Evolutionary conservation across 768 basidiomycete species (phyloP), one percentile per base, ranked within the genome.

Genomic region (Phanerochaete sordida): DNA sequence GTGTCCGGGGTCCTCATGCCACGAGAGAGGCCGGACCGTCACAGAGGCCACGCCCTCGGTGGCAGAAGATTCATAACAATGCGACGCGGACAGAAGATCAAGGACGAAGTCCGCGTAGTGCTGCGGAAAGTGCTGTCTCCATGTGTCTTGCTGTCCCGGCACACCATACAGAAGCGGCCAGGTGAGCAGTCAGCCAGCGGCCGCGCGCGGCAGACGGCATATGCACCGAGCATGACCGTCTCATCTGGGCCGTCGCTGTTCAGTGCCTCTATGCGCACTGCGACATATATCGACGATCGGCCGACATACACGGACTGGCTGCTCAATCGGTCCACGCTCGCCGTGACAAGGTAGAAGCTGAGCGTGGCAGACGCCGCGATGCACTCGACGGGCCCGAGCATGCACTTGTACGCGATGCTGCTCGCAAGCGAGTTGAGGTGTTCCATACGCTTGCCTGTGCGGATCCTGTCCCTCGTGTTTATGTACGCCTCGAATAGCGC

Each of bases 301-400:
- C 91, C 92, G 0, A 87, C 87, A 65, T 87, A 88, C 33, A 92
- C 86, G 21, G 93, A 90, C 66, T 93, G 90, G 0, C 91, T 91
- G 37, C 87, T 87, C 33, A 93, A 74, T 26, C 88, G 75, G 67
- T 95, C 91, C 1, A 91, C 91, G 6, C 86, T 84, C 35, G 91
- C 92, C 1, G 92, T 93, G 12, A 92, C 91, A 64, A 93, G 81
- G 64, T 93, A 93, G 65, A 91, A 86, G 1, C 88, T 89, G 26
- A 81, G 78, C 52, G 88, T 81, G 23, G 83, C 75, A 43, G 83
- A 82, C 62, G 80, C 72, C 21, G 84, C 81, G 12, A 46, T 43
- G 11, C 12, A 26, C 28, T 51, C 59, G 3, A 72, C 73, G 0
- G 86, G 87, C 1, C 87, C 88, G 4, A 90, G 79, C 80, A 91